Evolutionary conservation across 345 rosid genomes (phyloP).

Genomic region (Odontarrhena argentea): DNA sequence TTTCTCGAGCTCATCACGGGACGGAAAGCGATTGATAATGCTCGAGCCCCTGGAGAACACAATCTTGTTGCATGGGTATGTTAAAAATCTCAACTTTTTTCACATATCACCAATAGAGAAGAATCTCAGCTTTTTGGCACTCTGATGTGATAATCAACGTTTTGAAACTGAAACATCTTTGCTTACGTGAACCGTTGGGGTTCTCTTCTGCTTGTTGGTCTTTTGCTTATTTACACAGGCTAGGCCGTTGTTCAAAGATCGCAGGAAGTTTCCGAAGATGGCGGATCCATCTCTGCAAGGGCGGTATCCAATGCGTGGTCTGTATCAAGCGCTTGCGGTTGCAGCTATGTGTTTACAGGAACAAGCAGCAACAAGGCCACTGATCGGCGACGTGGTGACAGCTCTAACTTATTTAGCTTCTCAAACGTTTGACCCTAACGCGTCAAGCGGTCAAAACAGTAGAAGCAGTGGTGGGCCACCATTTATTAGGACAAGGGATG

Average conservation of each 20-base stretch:
- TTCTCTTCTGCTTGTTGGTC: constrained; percentile 24
- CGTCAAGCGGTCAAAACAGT: constrained; percentile 58
- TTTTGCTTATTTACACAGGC: constrained; percentile 55
- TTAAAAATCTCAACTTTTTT: constrained; percentile 14
- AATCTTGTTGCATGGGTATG: constrained; percentile 98
- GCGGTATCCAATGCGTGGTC: constrained; percentile 86
- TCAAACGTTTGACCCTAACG: constrained; percentile 78
- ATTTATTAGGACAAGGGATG: constrained; percentile 68
- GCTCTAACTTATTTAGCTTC: constrained; percentile 96
- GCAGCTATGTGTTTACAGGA: constrained; percentile 99
- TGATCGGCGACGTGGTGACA: constrained; percentile 93
- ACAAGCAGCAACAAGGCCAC: constrained; percentile 94
- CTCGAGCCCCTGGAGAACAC: constrained; percentile 78
- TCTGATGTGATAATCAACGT: constrained; percentile 14
- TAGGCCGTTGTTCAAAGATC: constrained; percentile 92
- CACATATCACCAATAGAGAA: neutral
- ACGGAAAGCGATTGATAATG: constrained; percentile 92
- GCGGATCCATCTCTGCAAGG: constrained; percentile 94
- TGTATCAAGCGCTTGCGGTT: constrained; percentile 98
- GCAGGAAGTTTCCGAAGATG: constrained; percentile 94
- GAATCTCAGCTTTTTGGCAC: constrained; percentile 6
- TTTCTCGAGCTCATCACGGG: constrained; percentile 96
- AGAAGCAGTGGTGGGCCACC: constrained; percentile 60
- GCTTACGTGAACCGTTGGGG: constrained; percentile 15
- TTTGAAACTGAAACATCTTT: neutral